Evolutionary conservation across 352 stramenopile species (phyloP), one percentile per base, ranked within the genome.

Genomic region (Phytophthora idaei): DNA sequence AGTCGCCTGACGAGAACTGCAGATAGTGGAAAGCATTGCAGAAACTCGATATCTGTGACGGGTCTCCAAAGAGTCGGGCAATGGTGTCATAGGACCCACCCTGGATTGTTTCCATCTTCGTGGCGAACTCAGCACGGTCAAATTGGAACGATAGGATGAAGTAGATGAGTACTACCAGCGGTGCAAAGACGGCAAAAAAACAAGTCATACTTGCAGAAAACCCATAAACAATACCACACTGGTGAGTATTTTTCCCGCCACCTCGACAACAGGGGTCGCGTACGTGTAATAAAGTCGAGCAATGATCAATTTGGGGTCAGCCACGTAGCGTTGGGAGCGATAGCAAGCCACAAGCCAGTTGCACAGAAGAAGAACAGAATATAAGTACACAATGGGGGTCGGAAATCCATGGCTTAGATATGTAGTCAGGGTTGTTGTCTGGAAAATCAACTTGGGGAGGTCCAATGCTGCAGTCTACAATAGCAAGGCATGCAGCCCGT

Each of bases 101-200:
- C 1, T 64, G 31, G 9, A 85, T 70, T 11, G 64, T 55, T 31
- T 78, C 77, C 3, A 54, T 58, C 34, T 73, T 77, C 1, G 69
- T 81, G 12, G 12, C 52, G 29, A 87, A 88, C 6, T 57, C 75
- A 14, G 41, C 69, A 10, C 64, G 61, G n/a, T 83, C 66, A 29
- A 88, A 83, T 21, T 63, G 5, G 31, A 90, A 90, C 8, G 69
- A 66, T 37, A 74, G 51, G 45, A 80, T 76, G 8, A 76, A 74
- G 49, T 79, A 85, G 0, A 74, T 39, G 2, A 90, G 52, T 14
- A 85, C 73, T 12, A 78, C 55, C 0, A 87, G 39, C 4, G 74
- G 78, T 25, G 78, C 74, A 47, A 87, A 86, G 10, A 87, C 81
- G 1, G 77, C 81, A 60, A 90, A 90, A 90, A 47, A 90, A 87